A percentile compares a stretch with the other conserved stretches of the same genome.
Conservation (phyloP, 192 early-diverging fungal species). For the Thamnidium elegans region DNA sequence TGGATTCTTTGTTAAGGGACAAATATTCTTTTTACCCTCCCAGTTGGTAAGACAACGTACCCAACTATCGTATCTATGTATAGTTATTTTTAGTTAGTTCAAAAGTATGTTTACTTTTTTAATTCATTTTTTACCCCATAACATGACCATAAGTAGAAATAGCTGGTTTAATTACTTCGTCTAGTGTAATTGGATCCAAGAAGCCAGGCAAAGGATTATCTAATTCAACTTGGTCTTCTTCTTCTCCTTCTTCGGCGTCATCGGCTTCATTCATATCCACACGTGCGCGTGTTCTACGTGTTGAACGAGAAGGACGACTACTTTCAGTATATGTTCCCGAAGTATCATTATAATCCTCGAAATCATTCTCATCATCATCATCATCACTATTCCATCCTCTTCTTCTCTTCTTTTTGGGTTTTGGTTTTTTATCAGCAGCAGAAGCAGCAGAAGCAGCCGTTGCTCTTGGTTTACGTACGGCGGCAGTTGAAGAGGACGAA, state of each 20-base stretch:
- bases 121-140: slow-evolving; percentile 85
- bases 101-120: background rate
- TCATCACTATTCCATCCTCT: slow-evolving; percentile 39
- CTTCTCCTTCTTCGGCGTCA: slow-evolving; percentile 34
- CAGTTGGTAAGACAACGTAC: slow-evolving; percentile 81
- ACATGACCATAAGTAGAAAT: slow-evolving; percentile 94
- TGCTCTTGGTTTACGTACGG: slow-evolving; percentile 1
- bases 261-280: slow-evolving; percentile 9
- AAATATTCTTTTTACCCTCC: slow-evolving; percentile 81
- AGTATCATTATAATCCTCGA: slow-evolving; percentile 65
- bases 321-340: slow-evolving; percentile 65
- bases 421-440: slow-evolving; percentile 42
- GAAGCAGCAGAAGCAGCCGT: slow-evolving; percentile 33
- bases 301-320: slow-evolving; percentile 57
- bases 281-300: slow-evolving; percentile 36
- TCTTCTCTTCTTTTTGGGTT: slow-evolving; percentile 49
- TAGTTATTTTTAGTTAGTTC: no score
- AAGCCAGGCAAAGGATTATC: slow-evolving; percentile 88
- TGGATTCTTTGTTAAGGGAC: slow-evolving; percentile 92
- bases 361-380: slow-evolving; percentile 58
- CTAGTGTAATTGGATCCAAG: slow-evolving; percentile 92
- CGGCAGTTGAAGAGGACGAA: background rate
- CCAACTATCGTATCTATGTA: slow-evolving; percentile 69
- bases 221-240: slow-evolving; percentile 45
- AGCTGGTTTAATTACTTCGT: slow-evolving; percentile 86